These are phyloP conservation scores for Ceratocystiopsis minuta DNA, from an alignment of 2,329 filamentous ascomycete genomes.

Conservation along the genomic window DNA sequence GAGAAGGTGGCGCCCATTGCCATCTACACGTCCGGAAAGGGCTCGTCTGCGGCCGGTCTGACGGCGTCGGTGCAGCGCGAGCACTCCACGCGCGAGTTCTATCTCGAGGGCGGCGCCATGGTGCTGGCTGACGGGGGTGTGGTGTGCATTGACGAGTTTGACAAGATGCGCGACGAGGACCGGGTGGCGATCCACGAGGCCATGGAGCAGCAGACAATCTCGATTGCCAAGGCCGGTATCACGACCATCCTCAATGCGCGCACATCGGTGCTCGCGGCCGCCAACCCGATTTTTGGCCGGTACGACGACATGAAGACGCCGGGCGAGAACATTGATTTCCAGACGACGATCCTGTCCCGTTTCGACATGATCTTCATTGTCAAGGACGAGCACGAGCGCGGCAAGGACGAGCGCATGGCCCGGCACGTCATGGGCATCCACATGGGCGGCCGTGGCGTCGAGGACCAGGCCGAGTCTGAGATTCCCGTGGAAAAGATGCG, in stretches of 20 bases:
- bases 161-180: conserved; percentile 98
- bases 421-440: conserved; percentile 96
- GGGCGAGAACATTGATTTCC: conserved; percentile 97
- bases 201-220: conserved; percentile 99
- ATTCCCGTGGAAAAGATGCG: conserved; percentile 95
- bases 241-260: conserved; percentile 94
- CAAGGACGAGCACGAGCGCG: conserved; percentile 78
- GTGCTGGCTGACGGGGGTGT: conserved; percentile 92
- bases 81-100: conserved; percentile 83
- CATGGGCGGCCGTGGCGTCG: conserved; percentile 71
- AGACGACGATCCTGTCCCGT: conserved; percentile 92
- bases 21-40: conserved; percentile 97
- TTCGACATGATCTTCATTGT: conserved; percentile 99
- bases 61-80: conserved; percentile 94
- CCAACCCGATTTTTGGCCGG: conserved; percentile 92
- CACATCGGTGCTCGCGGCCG: conserved; percentile 86
- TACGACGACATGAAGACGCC: conserved; percentile 97
- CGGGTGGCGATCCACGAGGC: conserved; percentile 97
- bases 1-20: conserved; percentile 92
- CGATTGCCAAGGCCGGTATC: conserved; percentile 95
- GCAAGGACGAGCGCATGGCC: conserved; percentile 81
- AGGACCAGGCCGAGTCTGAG: conserved; percentile 71
- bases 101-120: conserved; percentile 96
- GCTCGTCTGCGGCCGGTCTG: conserved; percentile 90
- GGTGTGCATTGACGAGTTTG: conserved; percentile 97